Percentiles rank a stretch among this genome's conserved stretches.
These are phyloP conservation scores for Aureobasidium sp. DNA, from an alignment of 2,329 filamentous ascomycete genomes.

Conservation along the genomic window DNA sequence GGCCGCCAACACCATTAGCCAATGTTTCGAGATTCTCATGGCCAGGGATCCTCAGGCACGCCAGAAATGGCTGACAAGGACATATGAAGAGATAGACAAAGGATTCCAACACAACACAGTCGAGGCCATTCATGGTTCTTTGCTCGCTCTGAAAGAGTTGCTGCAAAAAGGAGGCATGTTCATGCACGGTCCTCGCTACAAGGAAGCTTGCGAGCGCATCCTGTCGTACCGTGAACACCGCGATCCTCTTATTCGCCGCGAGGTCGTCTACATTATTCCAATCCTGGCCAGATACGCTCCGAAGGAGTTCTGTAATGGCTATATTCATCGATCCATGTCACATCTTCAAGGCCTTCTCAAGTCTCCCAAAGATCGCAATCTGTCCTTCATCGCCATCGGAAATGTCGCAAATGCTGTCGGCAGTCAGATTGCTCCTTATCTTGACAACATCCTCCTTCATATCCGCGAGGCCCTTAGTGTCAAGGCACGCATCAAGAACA, in stretches of 20 bases:
- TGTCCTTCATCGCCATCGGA: constrained; percentile 91
- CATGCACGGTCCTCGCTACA: constrained; percentile 86
- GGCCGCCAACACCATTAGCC: constrained; percentile 85
- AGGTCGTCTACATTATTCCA: constrained; percentile 85
- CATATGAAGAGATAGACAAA: constrained; percentile 75
- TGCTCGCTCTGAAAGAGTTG: constrained; percentile 86
- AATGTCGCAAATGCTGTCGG: constrained; percentile 95
- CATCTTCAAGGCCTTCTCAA: constrained; percentile 91
- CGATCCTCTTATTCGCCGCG: constrained; percentile 78
- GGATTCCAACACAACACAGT: constrained; percentile 75
- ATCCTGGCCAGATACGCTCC: constrained; percentile 90
- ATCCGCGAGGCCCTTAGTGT: constrained; percentile 84
- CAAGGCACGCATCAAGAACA: constrained; percentile 59
- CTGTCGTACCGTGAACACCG: constrained; percentile 88
- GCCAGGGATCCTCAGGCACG: constrained; percentile 86
- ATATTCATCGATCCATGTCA: constrained; percentile 94
- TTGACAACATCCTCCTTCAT: constrained; percentile 89
- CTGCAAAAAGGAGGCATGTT: constrained; percentile 96
- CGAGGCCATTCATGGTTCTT: constrained; percentile 87
- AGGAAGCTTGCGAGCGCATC: constrained; percentile 86
- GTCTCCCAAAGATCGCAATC: constrained; percentile 87
- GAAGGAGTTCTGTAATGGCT: constrained; percentile 76
- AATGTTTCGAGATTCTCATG: constrained; percentile 92
- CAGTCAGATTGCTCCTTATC: constrained; percentile 87
- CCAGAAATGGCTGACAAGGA: constrained; percentile 79